These are phyloP conservation scores for Coemansia sp. DNA, from an alignment of 192 early-diverging fungal genomes.

Conservation along the genomic window DNA sequence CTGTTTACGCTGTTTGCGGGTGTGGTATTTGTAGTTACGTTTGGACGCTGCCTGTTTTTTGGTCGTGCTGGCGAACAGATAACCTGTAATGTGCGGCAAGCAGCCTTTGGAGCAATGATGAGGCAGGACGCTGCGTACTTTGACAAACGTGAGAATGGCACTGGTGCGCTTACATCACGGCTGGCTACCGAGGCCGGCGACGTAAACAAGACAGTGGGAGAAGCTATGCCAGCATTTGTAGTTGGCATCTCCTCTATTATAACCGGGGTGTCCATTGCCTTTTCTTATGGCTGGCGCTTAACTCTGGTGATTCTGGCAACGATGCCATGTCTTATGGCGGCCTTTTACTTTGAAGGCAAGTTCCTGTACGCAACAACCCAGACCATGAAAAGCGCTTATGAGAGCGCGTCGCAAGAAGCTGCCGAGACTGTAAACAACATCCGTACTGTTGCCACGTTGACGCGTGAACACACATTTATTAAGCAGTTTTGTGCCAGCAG, in stretches of 20 bases:
- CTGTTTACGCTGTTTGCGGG: conserved; percentile 64
- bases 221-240: conserved; percentile 36
- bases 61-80: conserved; percentile 66
- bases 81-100: conserved; percentile 64
- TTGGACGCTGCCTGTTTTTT: conserved; percentile 61
- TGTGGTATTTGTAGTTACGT: conserved; percentile 56
- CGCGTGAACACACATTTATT: conserved; percentile 69
- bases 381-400: conserved; percentile 70
- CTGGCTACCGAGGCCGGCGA: conserved; percentile 78
- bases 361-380: conserved; percentile 50
- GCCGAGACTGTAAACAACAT: conserved; percentile 82
- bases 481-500: conserved; percentile 61
- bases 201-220: conserved; percentile 57
- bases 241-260: conserved; percentile 21
- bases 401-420: conserved; percentile 75
- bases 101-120: conserved; percentile 69
- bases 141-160: conserved; percentile 71
- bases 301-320: conserved; percentile 71
- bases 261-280: conserved; percentile 63
- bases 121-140: conserved; percentile 89
- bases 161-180: conserved; percentile 76
- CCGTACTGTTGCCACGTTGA: conserved; percentile 81
- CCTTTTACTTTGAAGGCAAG: conserved; percentile 32
- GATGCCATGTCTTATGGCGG: conserved; percentile 58
- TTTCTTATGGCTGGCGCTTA: conserved; percentile 74